Percentiles rank a stretch among this genome's conserved stretches.
phyloP scores from a whole-genome alignment of 1,284 basidiomycete genomes.

The Amylostereum areolatum region DNA sequence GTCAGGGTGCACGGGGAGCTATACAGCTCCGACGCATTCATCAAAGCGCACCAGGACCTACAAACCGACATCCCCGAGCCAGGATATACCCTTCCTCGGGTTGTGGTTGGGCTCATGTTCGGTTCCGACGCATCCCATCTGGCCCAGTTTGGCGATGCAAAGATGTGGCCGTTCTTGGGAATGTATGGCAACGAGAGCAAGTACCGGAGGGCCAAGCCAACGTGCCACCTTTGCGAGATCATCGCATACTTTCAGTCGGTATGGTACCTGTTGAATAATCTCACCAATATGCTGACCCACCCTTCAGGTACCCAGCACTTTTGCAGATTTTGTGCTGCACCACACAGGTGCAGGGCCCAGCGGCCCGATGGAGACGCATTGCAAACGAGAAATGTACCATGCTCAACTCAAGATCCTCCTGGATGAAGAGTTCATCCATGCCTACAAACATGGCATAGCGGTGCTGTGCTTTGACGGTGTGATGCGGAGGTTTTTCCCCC shows the following conservation, averaged over 20 bases:
- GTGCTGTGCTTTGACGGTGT: constrained; percentile 16
- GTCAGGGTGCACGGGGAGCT: not conserved
- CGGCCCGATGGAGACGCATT: constrained; percentile 12
- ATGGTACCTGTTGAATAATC: no score
- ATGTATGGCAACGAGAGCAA: constrained; percentile 25
- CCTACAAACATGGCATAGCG: constrained; percentile 18
- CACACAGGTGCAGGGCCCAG: no score
- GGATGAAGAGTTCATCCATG: constrained; percentile 17
- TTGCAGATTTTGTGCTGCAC: no score
- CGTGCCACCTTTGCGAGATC: constrained; percentile 17
- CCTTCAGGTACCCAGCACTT: constrained; percentile 9
- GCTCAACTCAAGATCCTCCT: constrained; percentile 10
- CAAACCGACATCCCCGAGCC: constrained; percentile 11
- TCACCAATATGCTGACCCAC: not conserved
- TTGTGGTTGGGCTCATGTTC: constrained; percentile 19
- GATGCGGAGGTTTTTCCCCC: constrained; percentile 14
- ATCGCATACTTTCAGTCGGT: constrained; percentile 18
- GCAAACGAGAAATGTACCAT: constrained; percentile 17
- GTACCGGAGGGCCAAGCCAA: constrained; percentile 15
- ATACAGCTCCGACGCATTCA: not conserved
- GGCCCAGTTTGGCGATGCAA: constrained; percentile 21
- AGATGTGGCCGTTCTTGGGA: constrained; percentile 25
- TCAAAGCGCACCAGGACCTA: constrained; percentile 15
- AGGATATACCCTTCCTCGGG: constrained; percentile 15
- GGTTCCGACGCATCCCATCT: constrained; percentile 25